Percentiles rank a stretch among this genome's conserved stretches.
These are phyloP conservation scores for Geranium rotundifolium DNA, from an alignment of 345 rosid genomes.

Conservation along the genomic window DNA sequence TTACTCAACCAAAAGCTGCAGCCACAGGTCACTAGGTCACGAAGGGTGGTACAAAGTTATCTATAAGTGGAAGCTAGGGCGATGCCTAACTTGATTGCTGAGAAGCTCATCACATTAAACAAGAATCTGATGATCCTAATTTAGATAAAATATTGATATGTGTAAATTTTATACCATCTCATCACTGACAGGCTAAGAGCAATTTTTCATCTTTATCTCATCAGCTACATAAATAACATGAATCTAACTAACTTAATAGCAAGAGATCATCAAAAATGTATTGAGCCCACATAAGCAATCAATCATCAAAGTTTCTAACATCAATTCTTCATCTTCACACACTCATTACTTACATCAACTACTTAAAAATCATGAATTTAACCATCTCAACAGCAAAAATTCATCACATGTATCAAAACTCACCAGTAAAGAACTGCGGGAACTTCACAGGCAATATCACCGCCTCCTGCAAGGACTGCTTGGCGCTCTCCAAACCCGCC, in stretches of 20 bases:
- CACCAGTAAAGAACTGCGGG: constrained; percentile 92
- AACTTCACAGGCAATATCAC: constrained; percentile 89
- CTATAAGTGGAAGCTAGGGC: too few relatives aligned
- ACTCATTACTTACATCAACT: too few relatives aligned
- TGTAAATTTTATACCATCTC: not conserved
- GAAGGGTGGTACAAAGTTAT: not conserved
- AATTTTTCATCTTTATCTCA: not conserved
- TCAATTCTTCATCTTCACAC: too few relatives aligned
- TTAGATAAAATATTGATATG: not conserved
- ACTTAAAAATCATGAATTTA: too few relatives aligned
- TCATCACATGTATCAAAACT: not conserved
- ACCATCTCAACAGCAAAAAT: too few relatives aligned
- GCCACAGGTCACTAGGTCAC: not conserved
- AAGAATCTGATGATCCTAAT: not conserved
- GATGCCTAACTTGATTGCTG: not conserved
- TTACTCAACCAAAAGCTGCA: not conserved
- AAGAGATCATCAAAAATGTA: too few relatives aligned
- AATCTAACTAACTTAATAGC: too few relatives aligned
- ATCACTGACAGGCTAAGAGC: not conserved
- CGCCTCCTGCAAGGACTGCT: constrained; percentile 86
- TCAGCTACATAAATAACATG: not conserved
- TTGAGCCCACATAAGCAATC: not conserved
- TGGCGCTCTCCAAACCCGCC: constrained; percentile 92
- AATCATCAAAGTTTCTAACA: too few relatives aligned
- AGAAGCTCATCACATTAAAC: not conserved